Evolutionary conservation across 2,329 filamentous ascomycete species (phyloP), one percentile per base, ranked within the genome.

Genomic region (Purpureocillium lavendulum): DNA sequence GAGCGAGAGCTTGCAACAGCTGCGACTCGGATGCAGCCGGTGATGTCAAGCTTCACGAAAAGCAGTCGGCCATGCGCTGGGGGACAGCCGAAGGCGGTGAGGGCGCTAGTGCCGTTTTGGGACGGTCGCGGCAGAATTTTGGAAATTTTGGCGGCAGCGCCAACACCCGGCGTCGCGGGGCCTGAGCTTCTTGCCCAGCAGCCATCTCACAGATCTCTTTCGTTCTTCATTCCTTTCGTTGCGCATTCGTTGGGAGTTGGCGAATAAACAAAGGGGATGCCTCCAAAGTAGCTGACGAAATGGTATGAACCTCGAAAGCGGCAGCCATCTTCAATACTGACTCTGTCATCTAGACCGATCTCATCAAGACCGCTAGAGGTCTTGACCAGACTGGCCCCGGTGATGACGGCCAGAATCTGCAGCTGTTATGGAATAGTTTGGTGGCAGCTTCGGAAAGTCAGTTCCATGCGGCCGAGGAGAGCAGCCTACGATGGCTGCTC

Each of bases 401-500:
- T 57, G 40, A 56, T 52, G 44, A 62, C 61, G 48, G 66, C 40
- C 61, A 71, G 41, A 73, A 70, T 26, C 61, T 79, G 30, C 57
- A 65, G 39, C 57, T 58, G 15, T 48, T 79, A 12, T 77, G 72
- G 73, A 59, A 56, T 7, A 56, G 61, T 6, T 57, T 79, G n/a
- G 61, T 65, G 4, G 59, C 62, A 2, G 61, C 63, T 2, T 61
- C 60, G 3, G 53, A 61, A 16, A 58, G 60, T 2, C 57, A 60
- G 29, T 73, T 73, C 34, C 71, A 68, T 45, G 73, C 73, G 3
- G 66, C 70, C 3, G 74, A 79, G 47, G 71, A 77, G 49, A 75
- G 69, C 42, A 69, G 77, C 38, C 51, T 84, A 40, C 69, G 76
- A 61, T 78, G 79, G 67, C 65, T 86, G 2, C 67, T 84, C 39